Evolutionary conservation across 1,284 basidiomycete genomes (phyloP).

Genomic region (Phenoliferia sp.): DNA sequence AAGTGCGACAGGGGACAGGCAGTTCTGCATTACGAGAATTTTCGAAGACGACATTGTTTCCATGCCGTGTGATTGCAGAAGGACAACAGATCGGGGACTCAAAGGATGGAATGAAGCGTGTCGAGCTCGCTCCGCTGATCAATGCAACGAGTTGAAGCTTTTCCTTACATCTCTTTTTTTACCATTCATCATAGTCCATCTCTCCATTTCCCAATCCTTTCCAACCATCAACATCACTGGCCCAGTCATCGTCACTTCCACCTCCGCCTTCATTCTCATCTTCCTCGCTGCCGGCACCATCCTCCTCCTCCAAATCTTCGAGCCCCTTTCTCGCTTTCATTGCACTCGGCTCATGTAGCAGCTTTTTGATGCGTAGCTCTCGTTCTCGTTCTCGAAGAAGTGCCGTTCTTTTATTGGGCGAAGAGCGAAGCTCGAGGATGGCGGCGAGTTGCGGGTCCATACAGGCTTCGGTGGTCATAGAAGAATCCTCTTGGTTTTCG

Average conservation of each 20-base stretch:
- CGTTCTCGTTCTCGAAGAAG: slow-evolving; percentile 11
- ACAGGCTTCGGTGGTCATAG: neutral
- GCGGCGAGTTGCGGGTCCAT: slow-evolving; percentile 15
- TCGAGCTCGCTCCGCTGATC: too few species aligned
- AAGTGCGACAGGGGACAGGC: too few species aligned
- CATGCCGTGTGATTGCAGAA: too few species aligned
- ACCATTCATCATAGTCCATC: slow-evolving; percentile 25
- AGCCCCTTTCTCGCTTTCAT: neutral
- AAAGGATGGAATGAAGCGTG: neutral
- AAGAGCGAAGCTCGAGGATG: slow-evolving; percentile 21
- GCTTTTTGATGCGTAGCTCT: slow-evolving; percentile 5
- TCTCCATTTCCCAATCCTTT: slow-evolving; percentile 22
- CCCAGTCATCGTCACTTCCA: slow-evolving; percentile 30
- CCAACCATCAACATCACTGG: slow-evolving; percentile 29
- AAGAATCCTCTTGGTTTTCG: neutral
- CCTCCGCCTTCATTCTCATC: neutral
- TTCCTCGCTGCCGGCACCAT: neutral
- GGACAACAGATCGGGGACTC: too few species aligned
- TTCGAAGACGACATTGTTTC: too few species aligned
- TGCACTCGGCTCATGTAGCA: slow-evolving; percentile 17
- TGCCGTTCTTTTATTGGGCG: slow-evolving; percentile 14
- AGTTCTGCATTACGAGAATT: too few species aligned
- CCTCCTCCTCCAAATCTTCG: slow-evolving; percentile 3
- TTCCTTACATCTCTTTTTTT: too few species aligned
- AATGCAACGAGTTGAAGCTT: too few species aligned